Evolutionary conservation across 805 yeast species (phyloP).

Genomic region (Yarrowia osloensis): DNA sequence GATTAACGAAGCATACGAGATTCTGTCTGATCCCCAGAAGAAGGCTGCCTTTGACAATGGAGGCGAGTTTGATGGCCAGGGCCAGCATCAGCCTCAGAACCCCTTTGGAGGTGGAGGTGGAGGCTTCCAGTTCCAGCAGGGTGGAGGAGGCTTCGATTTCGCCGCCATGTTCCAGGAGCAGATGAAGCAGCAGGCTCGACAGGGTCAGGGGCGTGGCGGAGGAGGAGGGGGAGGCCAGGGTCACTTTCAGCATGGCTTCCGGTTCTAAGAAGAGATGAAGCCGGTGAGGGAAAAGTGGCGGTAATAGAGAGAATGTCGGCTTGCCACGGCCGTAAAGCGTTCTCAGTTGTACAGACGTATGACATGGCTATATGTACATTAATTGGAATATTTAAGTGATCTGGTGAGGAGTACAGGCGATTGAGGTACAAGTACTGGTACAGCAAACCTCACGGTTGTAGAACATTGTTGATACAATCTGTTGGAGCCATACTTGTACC

Average conservation of each 20-base stretch:
- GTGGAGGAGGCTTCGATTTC: slow-evolving; percentile 19
- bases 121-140: slow-evolving; percentile 24
- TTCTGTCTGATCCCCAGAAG: slow-evolving; percentile 65
- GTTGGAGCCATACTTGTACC: no score
- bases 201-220: slow-evolving; percentile 2
- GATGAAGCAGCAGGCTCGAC: slow-evolving; percentile 23
- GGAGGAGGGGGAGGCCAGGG: neutral
- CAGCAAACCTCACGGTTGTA: no score
- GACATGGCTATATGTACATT: slow-evolving; percentile 20
- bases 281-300: neutral
- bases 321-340: slow-evolving; percentile 10
- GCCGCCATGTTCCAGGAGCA: slow-evolving; percentile 31
- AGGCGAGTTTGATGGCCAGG: slow-evolving; percentile 44
- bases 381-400: slow-evolving; percentile 3
- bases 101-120: slow-evolving; percentile 18
- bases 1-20: slow-evolving; percentile 90
- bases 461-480: no score
- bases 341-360: neutral
- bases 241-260: slow-evolving; percentile 2
- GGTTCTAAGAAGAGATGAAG: neutral
- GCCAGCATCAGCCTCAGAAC: slow-evolving; percentile 23
- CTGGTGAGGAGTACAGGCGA: no score
- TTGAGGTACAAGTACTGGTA: no score
- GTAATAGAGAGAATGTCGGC: slow-evolving; percentile 16
- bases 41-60: slow-evolving; percentile 63